A percentile compares a stretch with the other conserved stretches of the same genome.
Evolutionary conservation across 2,329 filamentous ascomycete genomes (phyloP).

Genomic region (Aspergillus sp.): DNA sequence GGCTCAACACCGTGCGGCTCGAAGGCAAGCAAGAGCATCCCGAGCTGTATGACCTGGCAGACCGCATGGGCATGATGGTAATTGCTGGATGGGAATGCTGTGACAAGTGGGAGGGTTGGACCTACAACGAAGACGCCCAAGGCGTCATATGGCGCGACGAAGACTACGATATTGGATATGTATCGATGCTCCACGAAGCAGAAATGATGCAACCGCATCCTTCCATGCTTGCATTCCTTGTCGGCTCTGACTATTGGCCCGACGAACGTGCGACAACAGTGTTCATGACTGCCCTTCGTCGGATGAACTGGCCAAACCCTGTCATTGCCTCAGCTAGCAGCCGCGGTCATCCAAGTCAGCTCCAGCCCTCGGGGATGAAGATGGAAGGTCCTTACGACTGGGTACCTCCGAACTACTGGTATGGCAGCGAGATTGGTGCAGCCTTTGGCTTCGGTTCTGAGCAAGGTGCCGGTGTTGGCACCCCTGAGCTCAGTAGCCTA

Average conservation of each 20-base stretch:
- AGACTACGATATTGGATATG: slow-evolving; percentile 57
- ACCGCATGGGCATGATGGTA: slow-evolving; percentile 61
- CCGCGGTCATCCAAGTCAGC: slow-evolving; percentile 51
- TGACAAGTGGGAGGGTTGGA: slow-evolving; percentile 67
- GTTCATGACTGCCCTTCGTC: slow-evolving; percentile 53
- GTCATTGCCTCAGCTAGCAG: slow-evolving; percentile 59
- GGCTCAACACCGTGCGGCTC: slow-evolving; percentile 62
- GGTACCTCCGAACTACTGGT: slow-evolving; percentile 67
- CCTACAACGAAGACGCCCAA: slow-evolving; percentile 56
- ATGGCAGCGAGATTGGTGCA: slow-evolving; percentile 53
- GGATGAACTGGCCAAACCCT: slow-evolving; percentile 56
- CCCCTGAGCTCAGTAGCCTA: slow-evolving; percentile 57
- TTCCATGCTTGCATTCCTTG: slow-evolving; percentile 57
- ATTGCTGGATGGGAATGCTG: slow-evolving; percentile 67
- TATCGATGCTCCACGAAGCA: slow-evolving; percentile 60
- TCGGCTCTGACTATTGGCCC: slow-evolving; percentile 66
- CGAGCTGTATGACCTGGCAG: slow-evolving; percentile 59
- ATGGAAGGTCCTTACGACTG: slow-evolving; percentile 68
- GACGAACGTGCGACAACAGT: slow-evolving; percentile 55
- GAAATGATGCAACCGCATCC: slow-evolving; percentile 61
- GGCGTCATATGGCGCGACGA: slow-evolving; percentile 50
- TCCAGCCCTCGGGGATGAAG: slow-evolving; percentile 62
- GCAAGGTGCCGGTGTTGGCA: slow-evolving; percentile 62
- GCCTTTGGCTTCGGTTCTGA: slow-evolving; percentile 66
- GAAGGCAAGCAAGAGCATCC: slow-evolving; percentile 67